Conservation (phyloP, 768 basidiomycete genomes). For the Boletus pseudopeckii region DNA sequence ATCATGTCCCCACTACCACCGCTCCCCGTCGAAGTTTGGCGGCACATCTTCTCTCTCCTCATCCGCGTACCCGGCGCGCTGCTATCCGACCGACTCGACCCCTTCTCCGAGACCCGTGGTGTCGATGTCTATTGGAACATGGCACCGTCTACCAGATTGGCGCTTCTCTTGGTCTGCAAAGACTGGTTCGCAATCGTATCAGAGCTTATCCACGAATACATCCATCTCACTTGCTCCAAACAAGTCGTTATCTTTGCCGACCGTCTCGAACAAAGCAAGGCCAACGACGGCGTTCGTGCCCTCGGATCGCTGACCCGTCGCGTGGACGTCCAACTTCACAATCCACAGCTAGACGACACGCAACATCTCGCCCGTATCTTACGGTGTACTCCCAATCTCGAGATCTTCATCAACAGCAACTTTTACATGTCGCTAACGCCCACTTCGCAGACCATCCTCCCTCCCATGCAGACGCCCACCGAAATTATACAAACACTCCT, state of each 20-base stretch:
- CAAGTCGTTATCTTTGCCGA: conserved; percentile 35
- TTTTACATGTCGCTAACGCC: conserved; percentile 25
- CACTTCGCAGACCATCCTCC: conserved; percentile 17
- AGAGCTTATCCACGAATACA: conserved; percentile 40
- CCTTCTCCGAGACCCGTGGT: conserved; percentile 36
- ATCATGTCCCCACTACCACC: conserved; percentile 18
- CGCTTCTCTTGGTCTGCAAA: conserved; percentile 36
- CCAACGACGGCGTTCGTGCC: conserved; percentile 17
- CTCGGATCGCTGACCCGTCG: conserved; percentile 41
- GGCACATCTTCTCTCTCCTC: conserved; percentile 35
- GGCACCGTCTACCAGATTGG: conserved; percentile 26
- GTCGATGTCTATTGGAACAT: conserved; percentile 32
- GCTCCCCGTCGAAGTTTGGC: conserved; percentile 41
- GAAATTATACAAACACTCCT: conserved; percentile 36
- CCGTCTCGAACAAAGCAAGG: conserved; percentile 32
- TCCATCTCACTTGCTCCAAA: conserved; percentile 35
- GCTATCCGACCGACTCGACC: conserved; percentile 36
- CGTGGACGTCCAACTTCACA: conserved; percentile 40
- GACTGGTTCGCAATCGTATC: conserved; percentile 36
- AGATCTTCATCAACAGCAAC: conserved; percentile 43
- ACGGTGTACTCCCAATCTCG: conserved; percentile 40
- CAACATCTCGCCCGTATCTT: conserved; percentile 36
- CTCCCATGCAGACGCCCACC: conserved; percentile 26
- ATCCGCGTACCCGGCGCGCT: conserved; percentile 34
- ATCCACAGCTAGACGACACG: conserved; percentile 22